A percentile compares a stretch with the other conserved stretches of the same genome.
Evolutionary conservation across 768 basidiomycete genomes (phyloP).

Genomic region (Lentinula guzmanii): DNA sequence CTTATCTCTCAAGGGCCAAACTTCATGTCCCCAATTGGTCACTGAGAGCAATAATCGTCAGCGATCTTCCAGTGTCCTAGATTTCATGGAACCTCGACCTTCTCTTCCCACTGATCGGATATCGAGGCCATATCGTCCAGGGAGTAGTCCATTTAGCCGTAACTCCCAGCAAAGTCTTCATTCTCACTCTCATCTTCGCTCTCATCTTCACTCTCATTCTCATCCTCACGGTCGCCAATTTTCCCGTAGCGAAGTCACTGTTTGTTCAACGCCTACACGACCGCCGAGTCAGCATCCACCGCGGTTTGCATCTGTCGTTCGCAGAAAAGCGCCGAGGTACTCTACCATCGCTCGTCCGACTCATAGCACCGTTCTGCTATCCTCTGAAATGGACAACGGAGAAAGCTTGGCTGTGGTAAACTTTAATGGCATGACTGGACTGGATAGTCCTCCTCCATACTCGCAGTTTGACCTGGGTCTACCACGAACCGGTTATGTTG

Average conservation of each 20-base stretch:
- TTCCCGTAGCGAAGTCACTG: not conserved
- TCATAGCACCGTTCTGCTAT: not conserved
- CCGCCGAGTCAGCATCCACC: not conserved
- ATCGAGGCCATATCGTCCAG: not conserved
- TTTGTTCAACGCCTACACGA: too few relatives aligned
- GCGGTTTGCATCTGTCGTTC: not conserved
- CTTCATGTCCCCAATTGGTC: not conserved
- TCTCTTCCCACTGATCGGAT: not conserved
- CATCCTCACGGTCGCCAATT: not conserved
- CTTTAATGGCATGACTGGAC: too few relatives aligned
- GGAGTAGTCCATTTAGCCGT: not conserved
- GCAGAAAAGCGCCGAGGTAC: not conserved
- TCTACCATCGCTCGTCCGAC: slow-evolving; percentile 2
- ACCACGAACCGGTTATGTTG: not conserved
- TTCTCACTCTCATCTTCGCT: too few relatives aligned
- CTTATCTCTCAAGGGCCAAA: too few relatives aligned
- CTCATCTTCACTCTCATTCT: not conserved
- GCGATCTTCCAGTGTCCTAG: not conserved
- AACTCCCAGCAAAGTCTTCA: not conserved
- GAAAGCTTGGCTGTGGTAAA: too few relatives aligned
- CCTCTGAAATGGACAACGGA: too few relatives aligned
- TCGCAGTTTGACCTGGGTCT: not conserved
- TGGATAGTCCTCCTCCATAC: not conserved
- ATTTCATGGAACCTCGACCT: not conserved
- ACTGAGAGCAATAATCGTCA: too few relatives aligned